Evolutionary conservation across 2,329 filamentous ascomycete species (phyloP), one percentile per base, ranked within the genome.

Genomic region (Colletotrichum liaoningense): DNA sequence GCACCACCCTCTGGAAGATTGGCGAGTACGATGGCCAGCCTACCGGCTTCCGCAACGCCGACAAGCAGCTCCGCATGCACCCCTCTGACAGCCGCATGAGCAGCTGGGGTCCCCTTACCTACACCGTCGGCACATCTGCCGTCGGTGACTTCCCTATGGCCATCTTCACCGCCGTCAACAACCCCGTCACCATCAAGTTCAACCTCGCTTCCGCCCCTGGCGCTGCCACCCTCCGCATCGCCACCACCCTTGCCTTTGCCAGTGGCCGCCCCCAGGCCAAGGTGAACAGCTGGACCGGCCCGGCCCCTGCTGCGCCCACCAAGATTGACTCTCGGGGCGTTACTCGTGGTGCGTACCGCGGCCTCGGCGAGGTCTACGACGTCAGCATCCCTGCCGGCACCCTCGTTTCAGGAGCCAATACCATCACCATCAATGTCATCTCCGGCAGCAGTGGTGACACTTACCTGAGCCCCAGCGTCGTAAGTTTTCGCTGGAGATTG

Each of bases 61-160:
- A 88, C 67, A 92, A 92, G 77, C 89, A 92, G 79, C 86, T 90
- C 16, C 87, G 90, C 64, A 93, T 93, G 91, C 92, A 93, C 79
- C 92, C 91, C 3, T 90, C 89, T 4, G 92, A 93, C 80, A 82
- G 81, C 52, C 88, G 91, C 77, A 93, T 93, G 91, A 81, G 84
- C 30, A 84, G 83, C 69, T 93, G 91, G 91, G 86, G 84, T 0
- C 86, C 90, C 0, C 77, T 86, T 14, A 92, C 90, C 1, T 92
- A 91, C 81, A 92, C 88, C 2, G 88, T 92, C 12, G 91, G 90
- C 54, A 86, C 86, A 26, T 89, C 87, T 28, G 79, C 82, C 6
- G 78, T 86, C 1, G 81, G 82, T 4, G 85, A 87, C 72, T 91
- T 93, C 78, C 91, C 91, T 56, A 93, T 93, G 91, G 91, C 91